Percentiles rank a stretch among this genome's conserved stretches.
phyloP scores from a whole-genome alignment of 371 early-diverging fungal genomes.

The Mortierella sp. region DNA sequence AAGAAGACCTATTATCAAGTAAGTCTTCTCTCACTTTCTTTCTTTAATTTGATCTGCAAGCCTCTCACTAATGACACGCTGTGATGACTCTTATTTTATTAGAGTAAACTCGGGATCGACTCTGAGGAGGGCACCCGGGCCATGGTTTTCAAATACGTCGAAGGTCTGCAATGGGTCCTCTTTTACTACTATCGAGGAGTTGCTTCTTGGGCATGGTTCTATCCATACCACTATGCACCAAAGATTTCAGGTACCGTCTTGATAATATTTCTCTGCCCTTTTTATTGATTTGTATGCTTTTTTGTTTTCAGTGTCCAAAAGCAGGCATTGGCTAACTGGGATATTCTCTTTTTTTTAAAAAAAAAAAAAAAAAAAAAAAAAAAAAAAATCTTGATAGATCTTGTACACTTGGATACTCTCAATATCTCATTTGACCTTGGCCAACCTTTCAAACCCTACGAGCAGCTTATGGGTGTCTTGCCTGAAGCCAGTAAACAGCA shows the following conservation, averaged over 20 bases:
- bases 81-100: no score
- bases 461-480: slow-evolving; percentile 99
- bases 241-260: slow-evolving; percentile 76
- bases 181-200: slow-evolving; percentile 97
- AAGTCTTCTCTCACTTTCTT: neutral
- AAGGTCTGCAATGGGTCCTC: slow-evolving; percentile 97
- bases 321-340: slow-evolving; percentile 42
- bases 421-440: slow-evolving; percentile 80
- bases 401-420: slow-evolving; percentile 67
- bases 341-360: slow-evolving; percentile 14
- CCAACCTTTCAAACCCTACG: slow-evolving; percentile 94
- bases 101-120: slow-evolving; percentile 78
- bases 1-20: slow-evolving; percentile 79
- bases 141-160: slow-evolving; percentile 85
- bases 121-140: slow-evolving; percentile 63
- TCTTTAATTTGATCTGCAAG: neutral
- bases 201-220: slow-evolving; percentile 99
- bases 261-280: neutral
- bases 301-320: slow-evolving; percentile 23
- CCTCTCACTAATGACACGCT: neutral
- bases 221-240: slow-evolving; percentile 99
- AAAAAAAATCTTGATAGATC: slow-evolving; percentile 49
- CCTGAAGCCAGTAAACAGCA: slow-evolving; percentile 87
- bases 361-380: neutral
- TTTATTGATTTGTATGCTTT: neutral